Conservation (phyloP, 2,329 filamentous ascomycete genomes). For the Sphaceloma murrayae region DNA sequence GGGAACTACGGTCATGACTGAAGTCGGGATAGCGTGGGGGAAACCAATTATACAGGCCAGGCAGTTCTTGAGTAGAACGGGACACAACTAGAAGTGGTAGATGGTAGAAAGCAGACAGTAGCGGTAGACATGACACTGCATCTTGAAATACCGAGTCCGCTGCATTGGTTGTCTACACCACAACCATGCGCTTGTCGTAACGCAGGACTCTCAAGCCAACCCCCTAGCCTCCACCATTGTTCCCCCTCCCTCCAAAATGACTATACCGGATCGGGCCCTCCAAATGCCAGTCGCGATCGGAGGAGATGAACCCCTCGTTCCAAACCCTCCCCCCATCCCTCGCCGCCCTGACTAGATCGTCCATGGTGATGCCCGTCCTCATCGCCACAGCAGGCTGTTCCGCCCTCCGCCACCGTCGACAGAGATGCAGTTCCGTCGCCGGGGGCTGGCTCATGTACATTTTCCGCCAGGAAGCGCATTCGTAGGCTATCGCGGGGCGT, state of each 20-base stretch:
- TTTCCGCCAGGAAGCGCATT: slow-evolving; percentile 28
- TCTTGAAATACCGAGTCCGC: too few relatives aligned
- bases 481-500: slow-evolving; percentile 22
- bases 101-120: too few relatives aligned
- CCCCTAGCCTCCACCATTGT: background rate
- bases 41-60: too few relatives aligned
- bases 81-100: too few relatives aligned
- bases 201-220: too few relatives aligned
- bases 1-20: background rate
- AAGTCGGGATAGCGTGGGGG: background rate
- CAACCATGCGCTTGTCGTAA: too few relatives aligned
- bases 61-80: too few relatives aligned
- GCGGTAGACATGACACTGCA: too few relatives aligned
- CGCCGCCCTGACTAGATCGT: slow-evolving; percentile 25
- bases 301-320: slow-evolving; percentile 26
- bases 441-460: slow-evolving; percentile 30
- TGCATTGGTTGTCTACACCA: too few relatives aligned
- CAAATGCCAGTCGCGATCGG: slow-evolving; percentile 31
- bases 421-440: slow-evolving; percentile 26
- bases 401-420: slow-evolving; percentile 25
- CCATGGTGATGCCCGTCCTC: slow-evolving; percentile 27
- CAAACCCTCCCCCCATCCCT: slow-evolving; percentile 22
- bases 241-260: slow-evolving; percentile 6
- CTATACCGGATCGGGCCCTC: slow-evolving; percentile 27
- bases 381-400: slow-evolving; percentile 23